Evolutionary conservation across 2,329 filamentous ascomycete genomes (phyloP).

Genomic region (Cordyceps sp.): DNA sequence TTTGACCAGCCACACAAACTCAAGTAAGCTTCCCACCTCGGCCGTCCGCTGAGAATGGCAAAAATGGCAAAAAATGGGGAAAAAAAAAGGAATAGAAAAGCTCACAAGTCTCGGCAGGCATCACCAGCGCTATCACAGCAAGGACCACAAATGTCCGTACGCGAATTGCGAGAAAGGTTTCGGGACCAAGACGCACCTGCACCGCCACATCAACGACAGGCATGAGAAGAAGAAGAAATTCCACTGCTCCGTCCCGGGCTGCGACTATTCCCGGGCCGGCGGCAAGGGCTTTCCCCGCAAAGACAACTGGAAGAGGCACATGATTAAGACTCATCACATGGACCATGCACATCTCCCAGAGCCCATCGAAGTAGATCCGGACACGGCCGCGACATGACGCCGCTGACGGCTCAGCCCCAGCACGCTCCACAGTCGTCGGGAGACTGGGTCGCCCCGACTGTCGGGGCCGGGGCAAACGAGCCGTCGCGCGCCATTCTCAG

Average conservation of each 20-base stretch:
- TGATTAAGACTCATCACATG: slow-evolving; percentile 40
- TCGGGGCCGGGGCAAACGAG: too few species aligned
- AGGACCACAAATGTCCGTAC: slow-evolving; percentile 40
- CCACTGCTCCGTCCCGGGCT: slow-evolving; percentile 36
- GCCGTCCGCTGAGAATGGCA: too few species aligned
- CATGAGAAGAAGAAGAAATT: slow-evolving; percentile 43
- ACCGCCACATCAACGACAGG: slow-evolving; percentile 45
- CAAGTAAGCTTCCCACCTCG: slow-evolving; percentile 25
- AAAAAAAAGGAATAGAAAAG: too few species aligned
- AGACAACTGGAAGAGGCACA: slow-evolving; percentile 46
- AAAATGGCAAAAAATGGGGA: too few species aligned
- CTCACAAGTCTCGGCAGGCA: slow-evolving; percentile 31
- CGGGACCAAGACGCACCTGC: slow-evolving; percentile 44
- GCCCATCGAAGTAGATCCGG: slow-evolving; percentile 23
- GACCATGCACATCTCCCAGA: slow-evolving; percentile 22
- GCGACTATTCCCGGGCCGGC: slow-evolving; percentile 37
- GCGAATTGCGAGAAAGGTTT: slow-evolving; percentile 36
- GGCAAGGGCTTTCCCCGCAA: slow-evolving; percentile 44
- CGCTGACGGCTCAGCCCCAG: too few species aligned
- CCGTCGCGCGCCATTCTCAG: neutral
- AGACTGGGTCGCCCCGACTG: too few species aligned
- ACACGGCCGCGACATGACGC: too few species aligned
- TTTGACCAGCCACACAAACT: slow-evolving; percentile 45
- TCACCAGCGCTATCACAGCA: slow-evolving; percentile 43
- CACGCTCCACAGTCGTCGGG: too few species aligned